Evolutionary conservation across 345 rosid species (phyloP).

Genomic region (Limnanthes douglasii): DNA sequence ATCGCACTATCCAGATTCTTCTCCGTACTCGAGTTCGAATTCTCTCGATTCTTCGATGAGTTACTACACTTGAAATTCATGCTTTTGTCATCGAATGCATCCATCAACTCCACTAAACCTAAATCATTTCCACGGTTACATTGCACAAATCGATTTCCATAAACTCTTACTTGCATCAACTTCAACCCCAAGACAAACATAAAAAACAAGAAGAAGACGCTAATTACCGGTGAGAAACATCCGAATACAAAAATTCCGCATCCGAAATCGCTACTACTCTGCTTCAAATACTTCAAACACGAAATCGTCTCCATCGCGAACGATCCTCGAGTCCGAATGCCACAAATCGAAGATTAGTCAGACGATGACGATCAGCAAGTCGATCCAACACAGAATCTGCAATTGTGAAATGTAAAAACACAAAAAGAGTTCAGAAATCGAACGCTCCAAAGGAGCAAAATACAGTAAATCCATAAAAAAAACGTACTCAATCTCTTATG

Average conservation of each 20-base stretch:
- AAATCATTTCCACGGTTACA: constrained; percentile 6
- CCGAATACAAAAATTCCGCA: constrained; percentile 27
- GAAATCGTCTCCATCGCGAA: constrained; percentile 29
- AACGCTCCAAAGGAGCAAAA: too few species aligned
- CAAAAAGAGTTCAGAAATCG: neutral
- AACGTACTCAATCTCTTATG: too few species aligned
- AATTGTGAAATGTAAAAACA: neutral
- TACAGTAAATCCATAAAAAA: too few species aligned
- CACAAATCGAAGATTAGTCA: too few species aligned
- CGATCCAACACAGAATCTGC: neutral
- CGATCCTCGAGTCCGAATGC: too few species aligned
- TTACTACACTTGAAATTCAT: constrained; percentile 7
- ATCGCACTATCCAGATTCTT: constrained; percentile 4
- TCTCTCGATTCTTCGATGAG: constrained; percentile 9
- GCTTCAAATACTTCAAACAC: constrained; percentile 15
- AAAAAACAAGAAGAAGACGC: constrained; percentile 18
- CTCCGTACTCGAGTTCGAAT: constrained; percentile 8
- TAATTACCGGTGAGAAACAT: constrained; percentile 18
- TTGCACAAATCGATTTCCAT: constrained; percentile 12
- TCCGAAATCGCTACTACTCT: constrained; percentile 17
- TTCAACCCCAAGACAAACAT: constrained; percentile 23
- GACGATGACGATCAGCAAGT: constrained; percentile 1
- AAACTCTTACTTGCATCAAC: constrained; percentile 15
- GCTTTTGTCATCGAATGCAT: constrained; percentile 10
- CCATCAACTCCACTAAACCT: constrained; percentile 2